Evolutionary conservation across 495 filamentous ascomycete species (phyloP), one percentile per base, ranked within the genome.

Genomic region (Neurospora sp.): DNA sequence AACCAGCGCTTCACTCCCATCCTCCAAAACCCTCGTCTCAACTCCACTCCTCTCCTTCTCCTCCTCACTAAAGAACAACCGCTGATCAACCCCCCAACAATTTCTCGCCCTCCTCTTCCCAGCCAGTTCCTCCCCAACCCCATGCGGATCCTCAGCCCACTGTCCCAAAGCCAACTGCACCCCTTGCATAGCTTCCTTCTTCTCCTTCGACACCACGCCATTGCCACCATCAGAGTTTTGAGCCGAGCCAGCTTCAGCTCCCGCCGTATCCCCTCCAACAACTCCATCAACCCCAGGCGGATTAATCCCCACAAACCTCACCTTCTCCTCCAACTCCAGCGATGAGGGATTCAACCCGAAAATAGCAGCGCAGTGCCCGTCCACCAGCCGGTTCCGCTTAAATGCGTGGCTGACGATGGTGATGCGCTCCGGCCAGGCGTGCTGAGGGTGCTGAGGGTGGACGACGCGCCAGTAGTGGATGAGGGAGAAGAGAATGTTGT

Each of bases 401-500:
- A 96, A 96, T 20, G 81, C 88, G 76, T 94, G 92, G 69, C 89
- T 91, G 66, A 96, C 85, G 16, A 96, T 85, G 14, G 89, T 93
- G 3, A 96, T 79, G 31, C 77, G 79, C 16, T 42, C 44, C 0
- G 90, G 90, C 82, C 86, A 90, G 1, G 82, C 83, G 23, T 82
- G 76, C 54, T 66, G 54, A 54, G 46, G 46, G 1, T 62, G 48
- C 11, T 40, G 11, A 41, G 39, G 40, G 2, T 31, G 11, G 5
- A 31, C 14, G 66, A 74, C 76, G 31, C 83, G 76, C 76, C 85
- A 86, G 79, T 93, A 94, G 27, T 81, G 80, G 7, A 90, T 74
- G 10, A 94, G 76, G 4, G 91, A 91, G 75, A 94, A 92, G 23
- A 94, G 79, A 14, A 94, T 81, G 75, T 96, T 96, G 73, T 91